Evolutionary conservation across 495 filamentous ascomycete species (phyloP).

Genomic region (Aspergillus bridgeri): DNA sequence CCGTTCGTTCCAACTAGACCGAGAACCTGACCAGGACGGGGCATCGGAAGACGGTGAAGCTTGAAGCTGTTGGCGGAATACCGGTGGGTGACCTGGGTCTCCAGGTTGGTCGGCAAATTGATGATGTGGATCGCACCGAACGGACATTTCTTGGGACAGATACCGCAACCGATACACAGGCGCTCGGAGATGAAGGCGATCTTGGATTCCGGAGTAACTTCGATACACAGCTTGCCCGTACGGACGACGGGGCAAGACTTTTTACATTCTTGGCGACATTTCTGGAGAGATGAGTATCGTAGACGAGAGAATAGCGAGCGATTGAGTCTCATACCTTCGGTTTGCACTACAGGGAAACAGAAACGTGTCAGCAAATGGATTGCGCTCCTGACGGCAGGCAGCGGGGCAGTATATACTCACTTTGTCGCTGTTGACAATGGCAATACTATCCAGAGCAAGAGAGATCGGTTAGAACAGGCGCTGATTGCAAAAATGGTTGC

Average conservation of each 20-base stretch:
- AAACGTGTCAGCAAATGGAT: conserved; percentile 32
- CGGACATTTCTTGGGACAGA: conserved; percentile 99
- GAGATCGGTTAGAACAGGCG: conserved; percentile 12
- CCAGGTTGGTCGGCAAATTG: conserved; percentile 98
- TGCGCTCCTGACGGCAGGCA: conserved; percentile 17
- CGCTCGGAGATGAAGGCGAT: conserved; percentile 97
- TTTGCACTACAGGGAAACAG: conserved; percentile 67
- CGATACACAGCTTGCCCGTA: conserved; percentile 94
- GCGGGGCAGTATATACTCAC: conserved; percentile 51
- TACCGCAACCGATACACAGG: conserved; percentile 96
- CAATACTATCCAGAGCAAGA: conserved; percentile 62
- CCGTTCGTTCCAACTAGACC: conserved; percentile 98
- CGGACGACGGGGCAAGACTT: conserved; percentile 98
- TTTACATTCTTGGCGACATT: conserved; percentile 98
- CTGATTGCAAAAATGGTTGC: background rate
- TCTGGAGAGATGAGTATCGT: conserved; percentile 44
- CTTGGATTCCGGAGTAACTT: conserved; percentile 84
- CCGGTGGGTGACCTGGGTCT: conserved; percentile 94
- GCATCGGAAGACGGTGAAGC: conserved; percentile 92
- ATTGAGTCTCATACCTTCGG: conserved; percentile 66
- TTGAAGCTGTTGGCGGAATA: conserved; percentile 99
- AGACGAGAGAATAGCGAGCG: background rate
- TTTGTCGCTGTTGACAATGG: conserved; percentile 97
- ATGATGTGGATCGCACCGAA: conserved; percentile 99
- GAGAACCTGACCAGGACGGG: conserved; percentile 92